Conservation (phyloP, 176 grass and related monocot genomes). For the Bothriochloa decipiens region DNA sequence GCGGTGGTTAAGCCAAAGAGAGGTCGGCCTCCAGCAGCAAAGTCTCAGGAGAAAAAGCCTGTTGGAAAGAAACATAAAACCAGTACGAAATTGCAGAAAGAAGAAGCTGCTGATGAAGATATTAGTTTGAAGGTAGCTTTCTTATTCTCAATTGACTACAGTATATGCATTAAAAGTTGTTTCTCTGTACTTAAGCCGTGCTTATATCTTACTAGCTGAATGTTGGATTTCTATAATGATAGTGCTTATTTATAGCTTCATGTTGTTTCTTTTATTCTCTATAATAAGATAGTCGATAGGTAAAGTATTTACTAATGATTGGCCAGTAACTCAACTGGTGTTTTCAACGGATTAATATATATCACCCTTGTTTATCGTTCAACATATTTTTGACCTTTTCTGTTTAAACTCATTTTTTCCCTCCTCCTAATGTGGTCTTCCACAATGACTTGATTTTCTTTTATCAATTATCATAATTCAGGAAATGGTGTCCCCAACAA, state of each 20-base stretch:
- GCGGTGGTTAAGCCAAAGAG: conserved; percentile 43
- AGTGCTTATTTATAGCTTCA: conserved; percentile 12
- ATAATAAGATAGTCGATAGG: not conserved
- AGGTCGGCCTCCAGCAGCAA: conserved; percentile 33
- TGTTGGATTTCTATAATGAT: not conserved
- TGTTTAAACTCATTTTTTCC: not conserved
- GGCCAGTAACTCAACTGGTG: too few relatives aligned
- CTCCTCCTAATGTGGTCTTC: conserved; percentile 18
- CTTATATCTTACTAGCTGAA: conserved; percentile 9
- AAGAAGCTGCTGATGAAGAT: conserved; percentile 39
- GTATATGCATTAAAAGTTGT: not conserved
- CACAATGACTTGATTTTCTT: conserved; percentile 1
- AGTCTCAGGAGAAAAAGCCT: conserved; percentile 48
- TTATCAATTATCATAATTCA: conserved; percentile 38
- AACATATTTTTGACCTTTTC: conserved; percentile 11
- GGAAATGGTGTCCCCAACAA: conserved; percentile 55
- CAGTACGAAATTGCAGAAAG: conserved; percentile 38
- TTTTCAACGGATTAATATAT: not conserved
- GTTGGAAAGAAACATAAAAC: conserved; percentile 36
- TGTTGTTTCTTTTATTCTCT: conserved; percentile 25
- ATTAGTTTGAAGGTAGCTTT: conserved; percentile 37
- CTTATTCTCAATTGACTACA: too few relatives aligned
- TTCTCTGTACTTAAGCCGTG: conserved; percentile 14
- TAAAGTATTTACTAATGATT: not conserved
- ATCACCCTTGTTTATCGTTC: not conserved